Base-by-base conservation (phyloP, 495 filamentous ascomycete genomes). In the Tuber indicum region DNA sequence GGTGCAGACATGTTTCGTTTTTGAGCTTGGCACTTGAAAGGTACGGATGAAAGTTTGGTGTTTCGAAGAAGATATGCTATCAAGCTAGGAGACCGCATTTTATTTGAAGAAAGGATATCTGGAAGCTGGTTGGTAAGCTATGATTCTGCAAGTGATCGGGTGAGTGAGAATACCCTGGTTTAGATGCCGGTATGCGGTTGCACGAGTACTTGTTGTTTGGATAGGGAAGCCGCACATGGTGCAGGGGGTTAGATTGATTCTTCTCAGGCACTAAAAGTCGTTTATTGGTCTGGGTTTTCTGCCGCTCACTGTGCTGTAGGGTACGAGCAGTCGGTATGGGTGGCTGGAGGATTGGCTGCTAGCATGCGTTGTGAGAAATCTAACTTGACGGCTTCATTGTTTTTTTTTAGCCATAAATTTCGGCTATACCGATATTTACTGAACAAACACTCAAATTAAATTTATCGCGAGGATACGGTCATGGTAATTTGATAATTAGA, bases 1-100 rank as follows among this genome's bases (percentile, higher is more conserved):
- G 72, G 70, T 23, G 72, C 75, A 39, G 62, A 72, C 70, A 72
- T 75, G n/a, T 88, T 44, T 89, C 88, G 82, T 92, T 91, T 77
- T 88, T 90, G 49, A 73, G 26, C 8, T 14, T 12, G 41, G 19
- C 17, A 17, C 49, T 73, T 43, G 21, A 66, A 16, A 12, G 45
- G 2, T 62, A 9, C 16, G 19, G 45, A 14, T 44, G 16, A 66
- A 19, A 66, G 32, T 7, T 8, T 2, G 26, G 58, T 32, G 10
- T 66, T 66, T 66, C 26, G 58, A 36, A 66, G 12, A 7, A 17
- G 32, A 19, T 19, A 36, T 36, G 58, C 58, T 19, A 66, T 66
- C 36, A 14, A 36, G 14, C 14, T 16, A 14, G 26, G 26, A 36
- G 58, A 19, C 58, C 14, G 26, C 58, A 66, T 66, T 66, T 36